Evolutionary conservation across 192 early-diverging fungal genomes (phyloP), one percentile per base, ranked within the genome.

Genomic region (Geosiphon pyriformis): DNA sequence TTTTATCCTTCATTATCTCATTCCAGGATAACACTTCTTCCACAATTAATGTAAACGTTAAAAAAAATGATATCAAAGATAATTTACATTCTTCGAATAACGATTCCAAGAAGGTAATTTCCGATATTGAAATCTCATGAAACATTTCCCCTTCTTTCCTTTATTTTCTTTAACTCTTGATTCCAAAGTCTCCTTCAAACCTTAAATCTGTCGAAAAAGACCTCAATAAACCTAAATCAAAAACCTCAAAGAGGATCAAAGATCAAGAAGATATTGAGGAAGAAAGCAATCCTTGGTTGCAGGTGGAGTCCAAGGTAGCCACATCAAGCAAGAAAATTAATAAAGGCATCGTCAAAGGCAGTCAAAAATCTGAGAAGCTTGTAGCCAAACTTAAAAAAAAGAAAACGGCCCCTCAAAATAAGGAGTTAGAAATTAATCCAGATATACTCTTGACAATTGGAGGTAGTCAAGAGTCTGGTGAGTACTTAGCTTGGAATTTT

Each of bases 211-310:
- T n/a, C n/a, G n/a, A n/a, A n/a, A n/a, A n/a, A n/a, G n/a, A n/a
- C n/a, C n/a, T n/a, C n/a, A n/a, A n/a, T n/a, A n/a, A n/a, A n/a
- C n/a, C n/a, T n/a, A n/a, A n/a, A n/a, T n/a, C n/a, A n/a, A n/a
- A n/a, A n/a, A n/a, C n/a, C n/a, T n/a, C n/a, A n/a, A n/a, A n/a
- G n/a, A n/a, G n/a, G n/a, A n/a, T n/a, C n/a, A n/a, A n/a, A 42
- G 37, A 59, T 51, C 52, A 63, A 57, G 33, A 0, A 72, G 70
- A 31, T 60, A 67, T 70, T 6, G 68, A 68, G 1, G 82, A 76
- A 1, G 75, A 73, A 2, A 60, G 68, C 12, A 95, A 95, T 72
- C 93, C 93, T 4, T 95, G 93, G 93, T 78, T 95, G 0, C 76
- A 80, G 32, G 70, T 69, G 1, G 83, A 82, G 37, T 77, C 75